Evolutionary conservation across 495 filamentous ascomycete genomes (phyloP).

Genomic region (Aspergillus wentii): DNA sequence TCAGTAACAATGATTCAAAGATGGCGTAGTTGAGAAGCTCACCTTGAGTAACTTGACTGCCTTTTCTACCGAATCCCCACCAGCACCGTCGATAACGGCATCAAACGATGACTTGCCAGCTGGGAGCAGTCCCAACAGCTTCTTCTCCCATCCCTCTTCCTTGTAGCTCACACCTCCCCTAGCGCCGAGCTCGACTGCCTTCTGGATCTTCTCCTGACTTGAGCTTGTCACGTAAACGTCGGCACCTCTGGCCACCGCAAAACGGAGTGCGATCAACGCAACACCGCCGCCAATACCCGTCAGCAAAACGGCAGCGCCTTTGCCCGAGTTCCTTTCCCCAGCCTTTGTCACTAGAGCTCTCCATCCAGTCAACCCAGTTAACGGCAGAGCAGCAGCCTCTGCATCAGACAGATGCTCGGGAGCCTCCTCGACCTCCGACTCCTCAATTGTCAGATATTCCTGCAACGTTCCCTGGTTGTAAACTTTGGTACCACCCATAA

Average conservation of each 20-base stretch:
- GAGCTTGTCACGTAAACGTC: conserved; percentile 68
- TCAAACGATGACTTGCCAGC: conserved; percentile 55
- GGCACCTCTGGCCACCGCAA: conserved; percentile 60
- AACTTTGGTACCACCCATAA: conserved; percentile 65
- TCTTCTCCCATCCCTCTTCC: conserved; percentile 62
- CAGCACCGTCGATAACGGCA: conserved; percentile 71
- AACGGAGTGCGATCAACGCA: conserved; percentile 63
- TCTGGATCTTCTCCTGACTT: conserved; percentile 58
- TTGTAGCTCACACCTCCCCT: conserved; percentile 66
- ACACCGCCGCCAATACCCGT: conserved; percentile 82
- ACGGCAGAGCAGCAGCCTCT: conserved; percentile 76
- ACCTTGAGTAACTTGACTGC: conserved; percentile 54
- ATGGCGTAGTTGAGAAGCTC: conserved; percentile 7
- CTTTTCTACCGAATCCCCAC: conserved; percentile 63
- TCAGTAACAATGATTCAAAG: conserved; percentile 1
- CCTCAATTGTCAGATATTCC: conserved; percentile 64
- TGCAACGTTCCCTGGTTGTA: conserved; percentile 64
- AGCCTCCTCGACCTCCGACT: conserved; percentile 66
- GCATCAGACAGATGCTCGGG: conserved; percentile 64
- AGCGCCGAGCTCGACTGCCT: conserved; percentile 60
- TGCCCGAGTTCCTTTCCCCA: conserved; percentile 45
- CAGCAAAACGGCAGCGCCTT: conserved; percentile 61
- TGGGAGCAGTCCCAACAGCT: conserved; percentile 53
- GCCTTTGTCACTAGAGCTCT: conserved; percentile 72
- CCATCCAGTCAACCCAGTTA: conserved; percentile 85